Conservation (phyloP, 768 basidiomycete genomes). For the Pulveroboletus sp. region DNA sequence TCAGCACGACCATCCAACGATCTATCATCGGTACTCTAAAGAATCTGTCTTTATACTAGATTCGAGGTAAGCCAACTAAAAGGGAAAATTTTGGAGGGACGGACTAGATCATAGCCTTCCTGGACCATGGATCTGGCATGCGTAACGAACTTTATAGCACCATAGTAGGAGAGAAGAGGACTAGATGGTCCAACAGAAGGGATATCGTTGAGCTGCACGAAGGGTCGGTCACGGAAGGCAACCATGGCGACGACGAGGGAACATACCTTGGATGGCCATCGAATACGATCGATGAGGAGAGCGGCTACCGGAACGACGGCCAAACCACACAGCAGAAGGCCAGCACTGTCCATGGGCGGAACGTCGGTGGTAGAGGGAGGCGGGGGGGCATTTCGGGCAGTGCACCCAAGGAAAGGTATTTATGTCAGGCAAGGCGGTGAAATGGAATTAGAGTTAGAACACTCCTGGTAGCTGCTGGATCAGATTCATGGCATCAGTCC, state of each 20-base stretch:
- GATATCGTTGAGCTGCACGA: slow-evolving; percentile 27
- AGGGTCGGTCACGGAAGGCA: slow-evolving; percentile 1
- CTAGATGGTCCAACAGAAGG: slow-evolving; percentile 36
- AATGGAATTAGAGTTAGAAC: slow-evolving; percentile 31
- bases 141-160: slow-evolving; percentile 28
- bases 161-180: slow-evolving; percentile 32
- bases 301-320: slow-evolving; percentile 13
- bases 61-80: slow-evolving; percentile 14
- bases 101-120: slow-evolving; percentile 35
- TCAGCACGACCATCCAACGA: slow-evolving; percentile 45
- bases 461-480: slow-evolving; percentile 21
- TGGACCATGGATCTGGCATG: slow-evolving; percentile 33
- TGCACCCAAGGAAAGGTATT: slow-evolving; percentile 26
- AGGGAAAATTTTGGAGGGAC: slow-evolving; percentile 1
- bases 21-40: slow-evolving; percentile 45
- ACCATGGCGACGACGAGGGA: neutral
- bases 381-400: slow-evolving; percentile 28
- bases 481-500: slow-evolving; percentile 21
- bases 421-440: slow-evolving; percentile 28
- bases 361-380: slow-evolving; percentile 19
- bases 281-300: slow-evolving; percentile 16
- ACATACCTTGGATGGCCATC: slow-evolving; percentile 27
- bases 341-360: slow-evolving; percentile 25
- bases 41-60: slow-evolving; percentile 29
- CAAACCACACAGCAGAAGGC: slow-evolving; percentile 19